Conservation (phyloP, 495 filamentous ascomycete genomes). For the Aspergillus heteromorphus region DNA sequence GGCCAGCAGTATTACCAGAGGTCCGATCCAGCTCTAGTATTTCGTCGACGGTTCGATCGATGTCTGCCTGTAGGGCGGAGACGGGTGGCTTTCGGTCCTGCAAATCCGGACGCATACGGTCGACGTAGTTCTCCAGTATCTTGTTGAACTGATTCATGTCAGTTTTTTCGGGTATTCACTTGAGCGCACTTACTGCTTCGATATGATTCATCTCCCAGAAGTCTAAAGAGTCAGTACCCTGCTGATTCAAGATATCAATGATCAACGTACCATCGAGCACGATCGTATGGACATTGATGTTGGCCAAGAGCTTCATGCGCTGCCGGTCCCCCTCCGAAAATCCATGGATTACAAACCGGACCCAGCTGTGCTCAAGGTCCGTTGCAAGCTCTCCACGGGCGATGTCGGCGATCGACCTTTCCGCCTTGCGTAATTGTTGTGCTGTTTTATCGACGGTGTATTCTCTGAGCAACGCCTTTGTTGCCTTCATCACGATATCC, state of each 20-base stretch:
- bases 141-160: background rate
- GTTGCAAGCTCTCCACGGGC: background rate
- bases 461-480: background rate
- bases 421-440: background rate
- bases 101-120: background rate
- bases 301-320: conserved; percentile 3
- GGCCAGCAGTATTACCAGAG: background rate
- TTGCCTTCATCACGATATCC: background rate
- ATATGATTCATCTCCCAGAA: conserved; percentile 12
- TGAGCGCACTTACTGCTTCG: background rate
- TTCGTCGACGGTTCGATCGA: conserved; percentile 1
- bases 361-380: conserved; percentile 2
- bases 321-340: conserved; percentile 7
- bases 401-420: conserved; percentile 4
- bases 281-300: conserved; percentile 9
- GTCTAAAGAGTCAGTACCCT: conserved; percentile 1
- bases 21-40: background rate
- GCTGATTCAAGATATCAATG: no score
- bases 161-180: background rate
- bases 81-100: background rate
- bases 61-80: background rate
- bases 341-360: conserved; percentile 6
- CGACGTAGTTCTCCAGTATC: background rate
- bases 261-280: conserved; percentile 14
- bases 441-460: background rate